phyloP scores from a whole-genome alignment of 192 early-diverging fungal genomes.

The Linnemannia elongata region DNA sequence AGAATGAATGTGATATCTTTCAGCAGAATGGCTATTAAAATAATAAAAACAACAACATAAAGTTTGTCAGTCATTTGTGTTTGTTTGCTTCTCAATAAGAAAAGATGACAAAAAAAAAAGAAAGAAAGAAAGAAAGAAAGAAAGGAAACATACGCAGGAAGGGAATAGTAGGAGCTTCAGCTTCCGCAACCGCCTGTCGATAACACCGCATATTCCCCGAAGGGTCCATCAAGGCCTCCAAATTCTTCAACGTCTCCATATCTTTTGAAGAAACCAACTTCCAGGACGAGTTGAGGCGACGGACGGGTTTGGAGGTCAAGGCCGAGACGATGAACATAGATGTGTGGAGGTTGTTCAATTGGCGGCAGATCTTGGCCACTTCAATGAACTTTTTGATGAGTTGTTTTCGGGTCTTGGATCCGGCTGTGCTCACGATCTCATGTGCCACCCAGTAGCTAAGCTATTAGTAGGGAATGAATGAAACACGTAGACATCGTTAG shows the following conservation, averaged over 20 bases:
- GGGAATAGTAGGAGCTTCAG: constrained; percentile 63
- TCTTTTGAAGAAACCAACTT: constrained; percentile 63
- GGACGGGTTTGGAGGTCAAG: constrained; percentile 68
- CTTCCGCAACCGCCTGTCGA: constrained; percentile 65
- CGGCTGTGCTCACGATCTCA: constrained; percentile 63
- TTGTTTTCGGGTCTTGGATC: constrained; percentile 58
- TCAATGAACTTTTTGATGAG: constrained; percentile 72
- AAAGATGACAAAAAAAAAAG: neutral
- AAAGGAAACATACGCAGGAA: constrained; percentile 67
- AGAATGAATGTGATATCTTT: constrained; percentile 83
- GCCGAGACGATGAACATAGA: constrained; percentile 74
- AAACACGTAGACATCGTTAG: neutral
- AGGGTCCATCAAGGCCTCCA: constrained; percentile 74
- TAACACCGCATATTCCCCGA: constrained; percentile 76
- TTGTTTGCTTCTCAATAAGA: neutral
- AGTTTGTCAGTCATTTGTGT: neutral
- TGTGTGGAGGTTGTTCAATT: constrained; percentile 77
- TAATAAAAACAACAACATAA: neutral
- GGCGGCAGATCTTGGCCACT: constrained; percentile 67
- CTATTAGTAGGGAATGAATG: constrained; percentile 2
- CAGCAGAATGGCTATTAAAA: constrained; percentile 65
- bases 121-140: neutral
- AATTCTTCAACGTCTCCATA: constrained; percentile 53
- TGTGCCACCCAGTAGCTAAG: constrained; percentile 72
- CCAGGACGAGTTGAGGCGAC: constrained; percentile 70